phyloP scores from a whole-genome alignment of 495 filamentous ascomycete species.

The Neurospora sp. region DNA sequence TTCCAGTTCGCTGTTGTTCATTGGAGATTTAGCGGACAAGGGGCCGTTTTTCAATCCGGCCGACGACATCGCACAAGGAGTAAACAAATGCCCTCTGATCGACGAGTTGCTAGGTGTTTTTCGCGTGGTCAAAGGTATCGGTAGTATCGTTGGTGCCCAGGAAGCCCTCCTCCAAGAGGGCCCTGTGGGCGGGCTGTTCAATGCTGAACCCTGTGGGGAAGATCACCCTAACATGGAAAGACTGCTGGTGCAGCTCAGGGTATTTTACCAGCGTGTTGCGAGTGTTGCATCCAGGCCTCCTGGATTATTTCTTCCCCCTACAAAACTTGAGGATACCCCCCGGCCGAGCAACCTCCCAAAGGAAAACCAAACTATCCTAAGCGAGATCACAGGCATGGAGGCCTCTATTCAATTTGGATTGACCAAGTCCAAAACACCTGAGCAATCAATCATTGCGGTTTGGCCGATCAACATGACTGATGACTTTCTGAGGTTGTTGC shows the following conservation, averaged over 20 bases:
- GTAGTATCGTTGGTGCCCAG: conserved; percentile 11
- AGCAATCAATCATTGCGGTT: conserved; percentile 14
- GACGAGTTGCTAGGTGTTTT: conserved; percentile 17
- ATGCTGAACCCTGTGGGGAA: background rate
- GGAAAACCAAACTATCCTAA: background rate
- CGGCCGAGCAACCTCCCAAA: background rate
- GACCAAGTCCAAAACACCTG: conserved; percentile 1
- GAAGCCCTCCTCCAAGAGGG: conserved; percentile 5
- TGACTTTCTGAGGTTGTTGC: conserved; percentile 9
- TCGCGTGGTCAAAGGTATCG: conserved; percentile 17
- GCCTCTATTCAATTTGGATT: conserved; percentile 2
- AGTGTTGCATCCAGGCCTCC: background rate
- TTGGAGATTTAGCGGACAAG: conserved; percentile 11
- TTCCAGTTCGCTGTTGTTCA: conserved; percentile 15
- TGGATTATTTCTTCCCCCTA: background rate
- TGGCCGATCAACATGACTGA: conserved; percentile 18
- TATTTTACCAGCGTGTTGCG: background rate
- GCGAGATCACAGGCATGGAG: conserved; percentile 4
- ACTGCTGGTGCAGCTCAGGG: conserved; percentile 3
- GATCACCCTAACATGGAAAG: background rate
- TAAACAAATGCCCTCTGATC: conserved; percentile 2
- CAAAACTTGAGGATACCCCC: background rate
- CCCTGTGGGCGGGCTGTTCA: conserved; percentile 11
- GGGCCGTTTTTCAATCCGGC: background rate
- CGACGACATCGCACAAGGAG: background rate